A percentile compares a stretch with the other conserved stretches of the same genome.
Evolutionary conservation across 192 early-diverging fungal genomes (phyloP).

Genomic region (Coemansia sp.): DNA sequence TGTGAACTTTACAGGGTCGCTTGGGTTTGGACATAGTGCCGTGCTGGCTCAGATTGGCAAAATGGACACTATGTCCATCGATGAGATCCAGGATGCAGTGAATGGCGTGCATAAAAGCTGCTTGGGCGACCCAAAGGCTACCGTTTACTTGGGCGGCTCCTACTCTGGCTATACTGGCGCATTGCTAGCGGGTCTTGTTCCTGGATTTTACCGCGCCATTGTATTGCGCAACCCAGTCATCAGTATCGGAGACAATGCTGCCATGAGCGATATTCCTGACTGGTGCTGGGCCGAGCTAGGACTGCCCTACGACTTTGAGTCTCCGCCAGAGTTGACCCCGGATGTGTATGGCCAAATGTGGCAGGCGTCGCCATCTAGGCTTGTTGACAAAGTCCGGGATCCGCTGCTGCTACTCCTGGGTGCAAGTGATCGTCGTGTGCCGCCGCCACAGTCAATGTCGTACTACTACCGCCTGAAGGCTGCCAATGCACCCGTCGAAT

Average conservation of each 20-base stretch:
- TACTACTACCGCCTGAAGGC: conserved; percentile 49
- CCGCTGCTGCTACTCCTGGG: conserved; percentile 71
- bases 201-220: conserved; percentile 62
- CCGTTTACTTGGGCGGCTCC: conserved; percentile 67
- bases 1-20: conserved; percentile 78
- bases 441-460: conserved; percentile 59
- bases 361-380: conserved; percentile 58
- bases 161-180: conserved; percentile 71
- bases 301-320: conserved; percentile 55
- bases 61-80: conserved; percentile 65
- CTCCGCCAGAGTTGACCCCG: conserved; percentile 57
- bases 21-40: conserved; percentile 73
- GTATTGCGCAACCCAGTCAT: conserved; percentile 76
- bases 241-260: conserved; percentile 59
- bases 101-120: conserved; percentile 31
- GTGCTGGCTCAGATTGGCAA: conserved; percentile 63
- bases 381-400: conserved; percentile 57
- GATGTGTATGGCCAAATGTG: conserved; percentile 60
- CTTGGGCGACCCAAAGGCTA: conserved; percentile 52
- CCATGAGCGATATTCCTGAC: conserved; percentile 67
- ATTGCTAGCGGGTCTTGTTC: conserved; percentile 55
- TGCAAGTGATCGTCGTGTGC: conserved; percentile 67
- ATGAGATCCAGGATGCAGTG: conserved; percentile 59
- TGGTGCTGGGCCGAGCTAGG: conserved; percentile 75
- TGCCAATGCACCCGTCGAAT: conserved; percentile 40